Evolutionary conservation across 23 red algal species (phyloP), one percentile per base, ranked within the genome.

Genomic region (Gracilaria domingensis): DNA sequence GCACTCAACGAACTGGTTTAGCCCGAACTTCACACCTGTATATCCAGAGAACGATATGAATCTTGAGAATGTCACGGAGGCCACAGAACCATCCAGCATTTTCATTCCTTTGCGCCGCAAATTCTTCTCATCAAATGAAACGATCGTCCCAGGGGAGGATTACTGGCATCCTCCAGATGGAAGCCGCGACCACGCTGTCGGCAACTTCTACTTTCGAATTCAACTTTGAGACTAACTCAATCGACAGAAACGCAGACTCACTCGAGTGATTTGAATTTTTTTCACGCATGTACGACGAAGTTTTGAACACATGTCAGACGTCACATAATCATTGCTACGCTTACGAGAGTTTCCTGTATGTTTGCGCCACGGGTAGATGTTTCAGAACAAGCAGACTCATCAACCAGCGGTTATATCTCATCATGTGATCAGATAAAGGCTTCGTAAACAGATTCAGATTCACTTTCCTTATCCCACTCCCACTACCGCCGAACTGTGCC

Each of bases 121-220:
- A 17, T 75, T 73, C 6, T 75, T 75, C 18, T 57, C 26, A 13
- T 79, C 50, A 4, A 69, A 69, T 35, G 75, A 67, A n/a, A 55
- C 23, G 20, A 80, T 79, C 40, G 12, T 44, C 8, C 69, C 55
- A 34, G 75, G 75, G 50, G 54, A 64, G 26, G 86, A 89, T 33
- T 62, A 62, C 21, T 89, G 71, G 73, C 45, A 89, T 58, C 48
- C 55, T 34, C 51, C 42, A 5, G 86, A 89, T 73, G 70, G 75
- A 1, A 56, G 38, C 33, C 71, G 34, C 6, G 86, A 89, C 33
- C 86, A 89, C 72, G 40, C 45, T 32, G 36, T 78, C n/a, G 72
- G 73, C 37, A 89, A 89, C 54, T 89, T 89, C 44, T 89, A 89
- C 30, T 89, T 89, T 59, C 69, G 86, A 48, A 80, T 89, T 75